Evolutionary conservation across 1,139 yeast genomes (phyloP).

Genomic region (Taphrina confusa): DNA sequence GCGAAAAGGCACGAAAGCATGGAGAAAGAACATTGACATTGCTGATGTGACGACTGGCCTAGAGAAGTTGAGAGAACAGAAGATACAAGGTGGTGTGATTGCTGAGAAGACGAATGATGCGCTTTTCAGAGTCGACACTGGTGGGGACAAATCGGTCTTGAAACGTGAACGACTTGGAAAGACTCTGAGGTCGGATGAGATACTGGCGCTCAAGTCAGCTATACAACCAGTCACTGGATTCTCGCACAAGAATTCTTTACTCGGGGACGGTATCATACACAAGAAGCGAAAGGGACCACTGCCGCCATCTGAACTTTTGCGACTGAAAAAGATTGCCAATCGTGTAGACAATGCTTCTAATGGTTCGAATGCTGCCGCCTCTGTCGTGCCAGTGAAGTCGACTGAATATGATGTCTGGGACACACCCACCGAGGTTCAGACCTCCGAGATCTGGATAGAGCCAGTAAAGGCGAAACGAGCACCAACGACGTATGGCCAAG

Average conservation of each 20-base stretch:
- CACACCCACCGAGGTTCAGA: conserved; percentile 53
- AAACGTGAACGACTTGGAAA: conserved; percentile 50
- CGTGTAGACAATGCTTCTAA: conserved; percentile 54
- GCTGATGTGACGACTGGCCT: conserved; percentile 72
- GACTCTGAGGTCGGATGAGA: conserved; percentile 66
- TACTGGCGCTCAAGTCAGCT: conserved; percentile 73
- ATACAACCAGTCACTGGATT: conserved; percentile 56
- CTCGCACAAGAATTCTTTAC: conserved; percentile 42
- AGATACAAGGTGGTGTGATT: conserved; percentile 54
- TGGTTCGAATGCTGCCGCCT: conserved; percentile 30
- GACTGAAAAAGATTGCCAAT: conserved; percentile 78
- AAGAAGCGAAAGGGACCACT: conserved; percentile 63
- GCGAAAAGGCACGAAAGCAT: conserved; percentile 88
- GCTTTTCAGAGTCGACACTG: conserved; percentile 71
- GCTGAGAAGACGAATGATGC: conserved; percentile 44
- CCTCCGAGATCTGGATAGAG: conserved; percentile 59
- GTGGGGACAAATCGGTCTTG: conserved; percentile 55
- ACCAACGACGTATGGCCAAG: conserved; percentile 60
- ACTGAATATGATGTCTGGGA: conserved; percentile 51
- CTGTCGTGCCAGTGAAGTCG: conserved; percentile 54
- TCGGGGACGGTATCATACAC: conserved; percentile 45
- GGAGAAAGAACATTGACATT: conserved; percentile 93
- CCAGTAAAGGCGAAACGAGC: conserved; percentile 48
- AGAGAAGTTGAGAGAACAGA: conserved; percentile 67
- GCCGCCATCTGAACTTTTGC: conserved; percentile 63